Base-by-base conservation (phyloP, 257 asterid species). In the Striga asiatica region DNA sequence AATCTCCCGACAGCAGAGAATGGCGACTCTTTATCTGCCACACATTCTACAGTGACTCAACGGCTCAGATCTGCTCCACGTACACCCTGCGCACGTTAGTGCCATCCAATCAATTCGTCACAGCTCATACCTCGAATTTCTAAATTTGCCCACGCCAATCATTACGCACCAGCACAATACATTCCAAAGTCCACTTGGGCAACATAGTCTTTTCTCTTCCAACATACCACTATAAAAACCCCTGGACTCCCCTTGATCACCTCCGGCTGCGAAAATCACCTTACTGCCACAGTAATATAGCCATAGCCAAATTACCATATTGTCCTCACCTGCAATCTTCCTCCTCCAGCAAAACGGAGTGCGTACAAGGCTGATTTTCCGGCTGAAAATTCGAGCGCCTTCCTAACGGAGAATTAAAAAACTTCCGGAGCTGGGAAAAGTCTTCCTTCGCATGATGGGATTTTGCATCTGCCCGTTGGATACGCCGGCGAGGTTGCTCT, bases 381-480 rank as follows among this genome's bases (percentile, higher is more conserved):
- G 62, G 46, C 34, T 48, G 65, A 17, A 16, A 62, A 50, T 56
- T 41, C 56, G 20, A 41, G 18, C n/a, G 16, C 42, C 69, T n/a
- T 38, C 43, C 63, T 22, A 22, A 18, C 47, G 47, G 63, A 45
- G 7, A 68, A 34, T 64, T 13, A n/a, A n/a, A n/a, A n/a, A 31
- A 18, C 56, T 57, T 38, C 71, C 67, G 69, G 84, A 78, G 74
- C 94, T 83, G 81, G 82, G 85, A 50, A 63, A 72, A 57, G 73
- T 65, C 21, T 62, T 61, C 48, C 43, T 38, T 64, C 76, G 82
- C 76, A 71, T 87, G 98, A 91, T 88, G 97, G 95, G 95, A 75
- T 83, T 84, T 84, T 78, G 93, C 71, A 67, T 88, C 57, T 91
- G 89, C 47, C 97, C 94, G 72, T 71, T 88, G 93, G 88, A 82